phyloP scores from a whole-genome alignment of 169 alveolate species.

The Cryptosporidium ryanae region DNA sequence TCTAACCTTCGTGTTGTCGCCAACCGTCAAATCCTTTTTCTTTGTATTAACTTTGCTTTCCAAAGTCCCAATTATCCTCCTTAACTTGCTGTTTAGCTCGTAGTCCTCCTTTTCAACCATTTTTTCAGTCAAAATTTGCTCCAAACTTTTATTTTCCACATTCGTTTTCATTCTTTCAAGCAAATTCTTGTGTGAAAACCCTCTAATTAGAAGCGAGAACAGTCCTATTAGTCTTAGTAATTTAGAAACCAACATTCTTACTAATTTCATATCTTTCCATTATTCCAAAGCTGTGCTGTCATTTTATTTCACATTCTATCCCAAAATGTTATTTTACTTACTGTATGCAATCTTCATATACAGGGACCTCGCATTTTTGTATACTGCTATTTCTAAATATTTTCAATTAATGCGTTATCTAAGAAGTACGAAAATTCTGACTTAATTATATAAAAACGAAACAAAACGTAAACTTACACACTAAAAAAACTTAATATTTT shows the following conservation, averaged over 20 bases:
- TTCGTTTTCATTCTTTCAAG: not conserved
- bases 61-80: not conserved
- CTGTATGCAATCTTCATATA: too few species aligned
- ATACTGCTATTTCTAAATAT: too few species aligned
- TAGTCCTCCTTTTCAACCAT: not conserved
- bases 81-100: not conserved
- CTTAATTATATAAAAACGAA: too few species aligned
- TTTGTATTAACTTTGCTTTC: not conserved
- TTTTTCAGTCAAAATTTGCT: not conserved
- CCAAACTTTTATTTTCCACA: not conserved
- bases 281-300: too few species aligned
- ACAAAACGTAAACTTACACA: too few species aligned
- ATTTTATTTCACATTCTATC: too few species aligned
- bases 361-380: too few species aligned
- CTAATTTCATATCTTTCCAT: not conserved
- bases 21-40: not conserved
- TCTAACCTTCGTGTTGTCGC: constrained; percentile 6
- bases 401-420: too few species aligned
- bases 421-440: too few species aligned
- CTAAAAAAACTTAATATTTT: too few species aligned
- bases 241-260: not conserved
- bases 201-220: not conserved
- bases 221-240: not conserved
- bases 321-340: too few species aligned
- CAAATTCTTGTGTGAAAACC: not conserved